These are phyloP conservation scores for Colletotrichum truncatum DNA, from an alignment of 2,329 filamentous ascomycete genomes.

Conservation along the genomic window DNA sequence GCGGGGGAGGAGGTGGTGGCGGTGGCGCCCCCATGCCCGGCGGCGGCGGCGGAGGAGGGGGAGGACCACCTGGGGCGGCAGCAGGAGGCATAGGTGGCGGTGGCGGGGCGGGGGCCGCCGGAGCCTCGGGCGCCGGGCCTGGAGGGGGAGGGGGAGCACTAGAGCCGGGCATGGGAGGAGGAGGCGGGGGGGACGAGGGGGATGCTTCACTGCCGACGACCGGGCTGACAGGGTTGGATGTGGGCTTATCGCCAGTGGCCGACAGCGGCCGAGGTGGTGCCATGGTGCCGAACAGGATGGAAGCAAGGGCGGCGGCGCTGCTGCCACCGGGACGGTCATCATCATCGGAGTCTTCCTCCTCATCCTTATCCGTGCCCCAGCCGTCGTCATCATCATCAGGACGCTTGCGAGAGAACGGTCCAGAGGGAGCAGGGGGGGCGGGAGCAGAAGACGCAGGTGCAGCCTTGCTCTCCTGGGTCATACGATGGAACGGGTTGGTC, in stretches of 20 bases:
- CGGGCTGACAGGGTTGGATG: slow-evolving; percentile 49
- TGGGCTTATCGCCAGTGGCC: slow-evolving; percentile 76
- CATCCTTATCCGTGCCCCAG: slow-evolving; percentile 81
- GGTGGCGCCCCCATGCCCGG: slow-evolving; percentile 45
- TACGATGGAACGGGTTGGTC: slow-evolving; percentile 96
- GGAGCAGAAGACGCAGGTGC: slow-evolving; percentile 42
- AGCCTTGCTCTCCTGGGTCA: slow-evolving; percentile 71
- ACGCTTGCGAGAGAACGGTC: slow-evolving; percentile 61
- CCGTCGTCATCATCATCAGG: slow-evolving; percentile 74
- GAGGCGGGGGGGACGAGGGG: slow-evolving; percentile 42
- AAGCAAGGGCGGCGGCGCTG: slow-evolving; percentile 90
- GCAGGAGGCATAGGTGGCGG: slow-evolving; percentile 43
- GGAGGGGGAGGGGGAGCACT: slow-evolving; percentile 42
- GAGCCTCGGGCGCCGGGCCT: slow-evolving; percentile 33
- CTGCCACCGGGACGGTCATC: slow-evolving; percentile 83
- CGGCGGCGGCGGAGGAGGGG: slow-evolving; percentile 54
- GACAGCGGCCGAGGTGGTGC: slow-evolving; percentile 89
- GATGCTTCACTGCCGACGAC: slow-evolving; percentile 49
- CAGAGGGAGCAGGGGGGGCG: slow-evolving; percentile 56
- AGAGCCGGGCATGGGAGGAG: slow-evolving; percentile 34
- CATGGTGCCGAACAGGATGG: slow-evolving; percentile 97
- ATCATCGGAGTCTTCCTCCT: slow-evolving; percentile 72
- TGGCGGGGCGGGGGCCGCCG: slow-evolving; percentile 36
- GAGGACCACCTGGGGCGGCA: slow-evolving; percentile 41
- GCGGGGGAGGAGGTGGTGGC: slow-evolving; percentile 54